These are phyloP conservation scores for Rhazya stricta DNA, from an alignment of 257 asterid species.

Conservation along the genomic window DNA sequence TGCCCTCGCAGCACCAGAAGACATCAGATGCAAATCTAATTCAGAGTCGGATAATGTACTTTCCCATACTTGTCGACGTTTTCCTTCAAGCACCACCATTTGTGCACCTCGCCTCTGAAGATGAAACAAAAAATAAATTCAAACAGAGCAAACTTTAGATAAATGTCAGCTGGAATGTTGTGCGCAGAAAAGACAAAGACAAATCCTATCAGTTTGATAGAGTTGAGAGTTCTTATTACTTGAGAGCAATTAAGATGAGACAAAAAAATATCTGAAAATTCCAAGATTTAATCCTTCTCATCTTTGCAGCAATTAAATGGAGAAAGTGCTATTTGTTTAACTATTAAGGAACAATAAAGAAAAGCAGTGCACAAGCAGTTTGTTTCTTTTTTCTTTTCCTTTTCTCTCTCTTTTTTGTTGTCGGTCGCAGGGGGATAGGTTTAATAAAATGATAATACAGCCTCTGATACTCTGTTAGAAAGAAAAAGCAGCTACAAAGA, in stretches of 20 bases:
- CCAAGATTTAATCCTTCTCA: neutral
- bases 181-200: neutral
- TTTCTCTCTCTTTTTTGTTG: too few relatives aligned
- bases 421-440: too few relatives aligned
- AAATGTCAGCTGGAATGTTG: neutral
- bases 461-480: neutral
- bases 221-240: neutral
- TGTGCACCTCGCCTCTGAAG: conserved; percentile 82
- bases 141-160: conserved; percentile 1
- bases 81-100: conserved; percentile 82
- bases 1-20: conserved; percentile 94
- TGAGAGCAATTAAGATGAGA: neutral
- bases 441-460: neutral
- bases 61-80: conserved; percentile 83
- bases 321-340: neutral
- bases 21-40: conserved; percentile 91
- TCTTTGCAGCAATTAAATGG: neutral
- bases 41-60: conserved; percentile 72
- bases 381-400: too few relatives aligned
- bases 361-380: neutral
- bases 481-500: neutral
- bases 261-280: neutral
- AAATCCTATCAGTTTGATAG: neutral
- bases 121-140: conserved; percentile 1
- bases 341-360: neutral